Conservation (phyloP, 1,139 yeast species). For the Casaregolazyma suthepensis region DNA sequence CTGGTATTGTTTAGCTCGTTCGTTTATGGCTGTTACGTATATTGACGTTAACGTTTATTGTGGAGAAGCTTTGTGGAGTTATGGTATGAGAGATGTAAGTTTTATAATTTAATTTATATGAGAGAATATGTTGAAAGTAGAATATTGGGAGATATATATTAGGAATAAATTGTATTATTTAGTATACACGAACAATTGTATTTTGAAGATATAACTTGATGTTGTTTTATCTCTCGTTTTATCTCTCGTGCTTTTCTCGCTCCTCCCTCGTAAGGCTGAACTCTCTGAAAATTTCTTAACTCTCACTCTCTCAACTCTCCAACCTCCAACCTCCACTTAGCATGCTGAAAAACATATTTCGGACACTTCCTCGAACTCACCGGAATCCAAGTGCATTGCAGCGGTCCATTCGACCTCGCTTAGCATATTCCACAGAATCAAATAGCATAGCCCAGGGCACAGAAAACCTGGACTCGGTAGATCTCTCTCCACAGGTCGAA, state of each 20-base stretch:
- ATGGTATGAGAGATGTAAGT: too few species aligned
- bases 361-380: not conserved
- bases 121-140: too few species aligned
- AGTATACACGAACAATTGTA: too few species aligned
- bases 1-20: too few species aligned
- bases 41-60: too few species aligned
- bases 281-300: not conserved
- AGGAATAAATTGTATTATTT: too few species aligned
- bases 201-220: not conserved
- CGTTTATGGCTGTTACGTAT: too few species aligned
- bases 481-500: slow-evolving; percentile 25
- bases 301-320: too few species aligned
- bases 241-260: not conserved
- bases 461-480: slow-evolving; percentile 12
- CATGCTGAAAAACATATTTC: not conserved
- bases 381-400: not conserved
- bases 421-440: not conserved
- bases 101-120: too few species aligned
- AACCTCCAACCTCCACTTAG: not conserved
- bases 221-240: not conserved
- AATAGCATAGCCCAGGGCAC: slow-evolving; percentile 1
- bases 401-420: not conserved
- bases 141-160: too few species aligned
- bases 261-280: not conserved
- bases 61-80: too few species aligned